Percentiles rank a stretch among this genome's conserved stretches.
Conservation (phyloP, 768 basidiomycete genomes). For the Rhodocollybia butyracea region DNA sequence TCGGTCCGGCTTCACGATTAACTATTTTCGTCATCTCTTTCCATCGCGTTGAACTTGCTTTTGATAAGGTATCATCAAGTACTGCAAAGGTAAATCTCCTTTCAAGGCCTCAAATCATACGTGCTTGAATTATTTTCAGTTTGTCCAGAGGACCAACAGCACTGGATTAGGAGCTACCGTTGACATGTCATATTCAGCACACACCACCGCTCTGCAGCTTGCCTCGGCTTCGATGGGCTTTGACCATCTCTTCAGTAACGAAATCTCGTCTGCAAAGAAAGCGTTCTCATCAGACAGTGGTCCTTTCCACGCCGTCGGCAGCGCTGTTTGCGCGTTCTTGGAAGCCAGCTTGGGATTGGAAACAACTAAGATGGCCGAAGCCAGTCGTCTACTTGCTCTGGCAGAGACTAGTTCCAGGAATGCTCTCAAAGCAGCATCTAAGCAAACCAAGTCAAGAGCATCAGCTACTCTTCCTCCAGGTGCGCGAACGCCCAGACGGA, state of each 20-base stretch:
- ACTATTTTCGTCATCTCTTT: no score
- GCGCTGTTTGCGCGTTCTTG: constrained; percentile 69
- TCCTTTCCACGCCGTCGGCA: constrained; percentile 71
- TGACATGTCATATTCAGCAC: neutral
- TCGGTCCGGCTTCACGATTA: no score
- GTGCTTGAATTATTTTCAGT: no score
- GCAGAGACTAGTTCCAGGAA: constrained; percentile 64
- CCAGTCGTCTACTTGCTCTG: constrained; percentile 47
- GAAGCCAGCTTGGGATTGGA: constrained; percentile 84
- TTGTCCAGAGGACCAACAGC: no score
- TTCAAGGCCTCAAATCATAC: no score
- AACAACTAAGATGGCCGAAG: constrained; percentile 65
- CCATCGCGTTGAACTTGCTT: no score
- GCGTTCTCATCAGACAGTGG: constrained; percentile 42
- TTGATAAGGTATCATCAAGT: no score
- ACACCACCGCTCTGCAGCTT: constrained; percentile 17
- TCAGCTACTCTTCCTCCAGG: constrained; percentile 24
- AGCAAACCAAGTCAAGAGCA: constrained; percentile 27
- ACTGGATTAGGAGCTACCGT: no score
- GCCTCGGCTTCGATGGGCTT: constrained; percentile 51
- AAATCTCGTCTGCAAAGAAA: constrained; percentile 50
- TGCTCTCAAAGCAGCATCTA: constrained; percentile 27
- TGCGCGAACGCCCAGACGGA: constrained; percentile 17
- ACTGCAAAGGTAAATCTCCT: no score
- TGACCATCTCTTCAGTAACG: constrained; percentile 66